phyloP scores from a whole-genome alignment of 331 rosid species.

The Rosa hybrid region DNA sequence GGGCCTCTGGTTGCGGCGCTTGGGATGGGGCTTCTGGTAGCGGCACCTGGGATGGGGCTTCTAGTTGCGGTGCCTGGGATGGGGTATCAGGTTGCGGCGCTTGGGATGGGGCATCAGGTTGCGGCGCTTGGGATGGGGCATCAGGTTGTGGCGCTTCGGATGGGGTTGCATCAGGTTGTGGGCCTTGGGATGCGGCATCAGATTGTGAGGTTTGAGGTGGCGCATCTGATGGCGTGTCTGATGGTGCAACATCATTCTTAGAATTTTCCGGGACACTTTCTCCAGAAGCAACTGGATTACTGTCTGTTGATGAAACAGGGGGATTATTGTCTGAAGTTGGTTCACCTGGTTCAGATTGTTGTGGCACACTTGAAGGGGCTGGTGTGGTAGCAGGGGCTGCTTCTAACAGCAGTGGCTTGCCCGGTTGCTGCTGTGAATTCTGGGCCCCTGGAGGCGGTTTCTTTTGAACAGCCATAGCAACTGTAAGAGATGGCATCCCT shows the following conservation, averaged over 20 bases:
- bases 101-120: slow-evolving; percentile 30
- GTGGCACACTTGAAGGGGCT: slow-evolving; percentile 32
- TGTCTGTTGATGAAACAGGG: slow-evolving; percentile 40
- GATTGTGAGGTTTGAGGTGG: slow-evolving; percentile 25
- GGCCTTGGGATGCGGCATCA: slow-evolving; percentile 43
- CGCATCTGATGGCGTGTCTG: slow-evolving; percentile 18
- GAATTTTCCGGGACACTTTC: slow-evolving; percentile 37
- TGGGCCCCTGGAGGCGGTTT: slow-evolving; percentile 62
- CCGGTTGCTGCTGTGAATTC: slow-evolving; percentile 57
- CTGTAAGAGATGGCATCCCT: slow-evolving; percentile 73
- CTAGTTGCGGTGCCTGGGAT: slow-evolving; percentile 32
- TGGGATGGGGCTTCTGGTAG: slow-evolving; percentile 27
- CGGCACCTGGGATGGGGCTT: background rate
- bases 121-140: background rate
- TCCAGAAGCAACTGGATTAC: slow-evolving; percentile 31
- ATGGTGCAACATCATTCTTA: slow-evolving; percentile 5
- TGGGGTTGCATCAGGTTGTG: slow-evolving; percentile 25
- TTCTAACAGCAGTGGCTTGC: slow-evolving; percentile 70
- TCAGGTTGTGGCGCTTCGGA: slow-evolving; percentile 37
- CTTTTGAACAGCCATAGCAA: slow-evolving; percentile 67
- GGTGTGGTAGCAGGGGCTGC: slow-evolving; percentile 60
- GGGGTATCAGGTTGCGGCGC: slow-evolving; percentile 30
- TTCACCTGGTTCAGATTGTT: slow-evolving; percentile 54
- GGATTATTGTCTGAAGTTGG: slow-evolving; percentile 27
- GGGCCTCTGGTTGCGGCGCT: slow-evolving; percentile 31